A percentile compares a stretch with the other conserved stretches of the same genome.
Conservation (phyloP, 2,329 filamentous ascomycete species). For the Diaporthe sp. region DNA sequence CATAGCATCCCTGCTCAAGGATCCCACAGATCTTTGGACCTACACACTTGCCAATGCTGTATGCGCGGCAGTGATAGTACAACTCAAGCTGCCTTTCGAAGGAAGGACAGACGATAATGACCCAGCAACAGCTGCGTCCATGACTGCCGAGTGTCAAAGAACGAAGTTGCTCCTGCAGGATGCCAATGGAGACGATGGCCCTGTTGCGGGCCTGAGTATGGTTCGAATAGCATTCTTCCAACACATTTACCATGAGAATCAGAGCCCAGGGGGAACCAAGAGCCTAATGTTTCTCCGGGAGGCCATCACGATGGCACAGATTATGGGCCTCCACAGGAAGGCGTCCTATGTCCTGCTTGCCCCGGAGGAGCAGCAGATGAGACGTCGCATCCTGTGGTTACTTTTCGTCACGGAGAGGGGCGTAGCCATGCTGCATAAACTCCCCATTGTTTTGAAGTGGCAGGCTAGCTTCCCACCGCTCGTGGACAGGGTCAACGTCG, state of each 20-base stretch:
- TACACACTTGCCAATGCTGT: conserved; percentile 59
- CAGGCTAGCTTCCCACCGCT: conserved; percentile 53
- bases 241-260: conserved; percentile 65
- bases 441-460: conserved; percentile 59
- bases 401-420: conserved; percentile 64
- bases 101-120: conserved; percentile 47
- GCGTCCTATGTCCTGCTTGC: conserved; percentile 53
- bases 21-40: conserved; percentile 50
- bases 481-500: conserved; percentile 46
- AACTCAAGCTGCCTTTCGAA: conserved; percentile 56
- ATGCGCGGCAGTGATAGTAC: conserved; percentile 61
- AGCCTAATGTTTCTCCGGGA: conserved; percentile 63
- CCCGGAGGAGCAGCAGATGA: conserved; percentile 56
- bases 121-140: conserved; percentile 47
- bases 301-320: conserved; percentile 64
- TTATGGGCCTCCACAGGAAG: conserved; percentile 60
- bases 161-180: conserved; percentile 43
- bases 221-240: conserved; percentile 64
- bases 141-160: conserved; percentile 53
- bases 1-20: conserved; percentile 51
- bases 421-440: conserved; percentile 63
- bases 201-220: conserved; percentile 53
- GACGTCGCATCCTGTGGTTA: conserved; percentile 60
- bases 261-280: conserved; percentile 57
- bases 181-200: conserved; percentile 43